Base-by-base conservation (phyloP, 768 basidiomycete species). In the Trametopsis cervina region DNA sequence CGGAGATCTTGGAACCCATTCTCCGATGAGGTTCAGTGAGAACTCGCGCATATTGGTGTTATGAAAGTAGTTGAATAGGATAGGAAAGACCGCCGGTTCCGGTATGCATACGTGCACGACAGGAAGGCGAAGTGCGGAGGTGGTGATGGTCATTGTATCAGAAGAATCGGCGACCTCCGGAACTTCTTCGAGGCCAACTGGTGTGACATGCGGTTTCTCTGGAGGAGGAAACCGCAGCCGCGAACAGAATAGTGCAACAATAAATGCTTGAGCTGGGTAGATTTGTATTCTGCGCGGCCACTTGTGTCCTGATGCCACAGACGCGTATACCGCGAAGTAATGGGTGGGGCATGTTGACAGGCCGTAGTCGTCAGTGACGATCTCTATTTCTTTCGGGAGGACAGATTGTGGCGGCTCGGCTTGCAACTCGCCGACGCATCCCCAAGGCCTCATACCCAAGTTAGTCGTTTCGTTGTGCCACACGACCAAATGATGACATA, bases 311-410 rank as follows among this genome's bases (percentile, higher is more conserved):
- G 42, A 25, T 18, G 17, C 18, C 3, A 24, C 17, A 3, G 49
- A 38, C 38, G 48, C 26, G 18, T 50, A 55, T n/a, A 60, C 43
- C 4, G 44, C 52, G 21, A 60, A 42, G 46, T 54, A 43, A 38
- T 60, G 59, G 6, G 59, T 54, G 6, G 54, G 40, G 21, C 41
- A 18, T 12, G 42, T 48, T 18, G 46, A 20, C 17, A 60, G 38
- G 21, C 46, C 49, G 33, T 10, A 33, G 47, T 60, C 57, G 45
- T 50, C 47, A 43, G 57, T 37, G 42, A 55, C 42, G 10, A 58
- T 23, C 35, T 58, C 54, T 29, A 52, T 27, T 6, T 48, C 45
- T n/a, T 44, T 20, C 6, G 54, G 46, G 20, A 56, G 23, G 11
- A 33, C 43, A 4, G 46, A 22, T 18, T 11, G 27, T 9, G 59